A percentile compares a stretch with the other conserved stretches of the same genome.
phyloP scores from a whole-genome alignment of 495 filamentous ascomycete genomes.

The Neurospora sp. region DNA sequence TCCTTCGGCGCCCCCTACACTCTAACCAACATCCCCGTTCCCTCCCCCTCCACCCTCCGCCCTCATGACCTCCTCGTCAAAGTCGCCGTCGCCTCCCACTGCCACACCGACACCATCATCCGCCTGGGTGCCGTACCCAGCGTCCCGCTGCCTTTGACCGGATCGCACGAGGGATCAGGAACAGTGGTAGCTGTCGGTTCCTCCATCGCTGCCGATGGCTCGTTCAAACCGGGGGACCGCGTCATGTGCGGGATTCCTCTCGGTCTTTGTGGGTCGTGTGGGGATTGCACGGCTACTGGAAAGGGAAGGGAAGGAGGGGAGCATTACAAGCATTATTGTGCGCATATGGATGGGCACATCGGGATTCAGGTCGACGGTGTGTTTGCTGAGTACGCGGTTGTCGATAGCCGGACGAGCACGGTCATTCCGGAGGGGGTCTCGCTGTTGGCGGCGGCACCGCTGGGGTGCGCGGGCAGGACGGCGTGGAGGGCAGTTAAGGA shows the following conservation, averaged over 20 bases:
- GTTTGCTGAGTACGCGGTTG: conserved; percentile 43
- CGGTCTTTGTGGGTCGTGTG: conserved; percentile 38
- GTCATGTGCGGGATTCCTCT: conserved; percentile 40
- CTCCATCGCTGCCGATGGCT: conserved; percentile 15
- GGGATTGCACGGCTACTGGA: conserved; percentile 30
- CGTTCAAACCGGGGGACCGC: conserved; percentile 38
- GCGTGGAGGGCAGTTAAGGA: conserved; percentile 40
- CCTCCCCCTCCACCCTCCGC: conserved; percentile 21
- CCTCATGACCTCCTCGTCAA: conserved; percentile 47
- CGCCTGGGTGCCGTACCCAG: conserved; percentile 29
- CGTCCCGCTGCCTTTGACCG: conserved; percentile 39
- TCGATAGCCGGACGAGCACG: conserved; percentile 35
- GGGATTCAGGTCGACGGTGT: conserved; percentile 41
- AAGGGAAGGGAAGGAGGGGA: conserved; percentile 15
- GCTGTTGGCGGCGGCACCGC: conserved; percentile 42
- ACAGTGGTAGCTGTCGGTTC: conserved; percentile 42
- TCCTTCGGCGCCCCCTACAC: conserved; percentile 43
- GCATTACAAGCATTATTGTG: conserved; percentile 38
- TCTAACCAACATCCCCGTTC: conserved; percentile 38
- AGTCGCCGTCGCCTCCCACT: conserved; percentile 47
- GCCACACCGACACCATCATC: conserved; percentile 52
- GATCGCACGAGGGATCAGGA: conserved; percentile 50
- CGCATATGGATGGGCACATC: conserved; percentile 13
- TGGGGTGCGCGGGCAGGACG: conserved; percentile 49
- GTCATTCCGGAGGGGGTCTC: conserved; percentile 37